A percentile compares a stretch with the other conserved stretches of the same genome.
Conservation (phyloP, 805 yeast species). For the Teunomyces aglyptinius region DNA sequence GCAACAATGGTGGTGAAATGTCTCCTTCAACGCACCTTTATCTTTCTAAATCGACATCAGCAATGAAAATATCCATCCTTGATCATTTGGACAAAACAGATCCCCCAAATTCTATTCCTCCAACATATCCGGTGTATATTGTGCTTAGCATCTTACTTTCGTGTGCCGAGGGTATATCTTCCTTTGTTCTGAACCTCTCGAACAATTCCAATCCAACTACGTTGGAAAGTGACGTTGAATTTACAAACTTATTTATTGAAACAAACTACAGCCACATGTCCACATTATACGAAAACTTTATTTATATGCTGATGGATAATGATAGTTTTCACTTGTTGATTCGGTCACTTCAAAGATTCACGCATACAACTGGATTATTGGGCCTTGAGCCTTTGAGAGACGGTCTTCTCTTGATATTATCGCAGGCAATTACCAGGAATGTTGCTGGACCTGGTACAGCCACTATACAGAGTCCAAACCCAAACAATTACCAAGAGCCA, state of each 20-base stretch:
- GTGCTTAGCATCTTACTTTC: slow-evolving; percentile 51
- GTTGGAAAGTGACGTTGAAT: slow-evolving; percentile 35
- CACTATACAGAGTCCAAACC: background rate
- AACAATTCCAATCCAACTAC: slow-evolving; percentile 18
- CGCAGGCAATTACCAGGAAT: slow-evolving; percentile 23
- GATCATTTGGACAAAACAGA: slow-evolving; percentile 81
- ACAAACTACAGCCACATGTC: slow-evolving; percentile 25
- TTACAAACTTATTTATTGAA: slow-evolving; percentile 32
- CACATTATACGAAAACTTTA: slow-evolving; percentile 34
- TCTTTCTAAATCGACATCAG: slow-evolving; percentile 44
- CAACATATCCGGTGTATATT: slow-evolving; percentile 57
- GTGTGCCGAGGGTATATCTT: slow-evolving; percentile 68
- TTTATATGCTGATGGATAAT: slow-evolving; percentile 67
- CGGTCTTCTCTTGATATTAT: slow-evolving; percentile 32
- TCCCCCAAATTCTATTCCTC: slow-evolving; percentile 63
- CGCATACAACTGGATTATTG: slow-evolving; percentile 82
- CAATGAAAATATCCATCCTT: slow-evolving; percentile 53
- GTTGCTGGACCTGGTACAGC: slow-evolving; percentile 1
- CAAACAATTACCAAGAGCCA: slow-evolving; percentile 16
- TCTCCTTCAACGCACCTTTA: slow-evolving; percentile 12
- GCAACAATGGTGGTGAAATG: slow-evolving; percentile 5
- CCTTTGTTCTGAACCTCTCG: slow-evolving; percentile 46
- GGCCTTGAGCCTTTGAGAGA: slow-evolving; percentile 57
- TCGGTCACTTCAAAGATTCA: slow-evolving; percentile 72
- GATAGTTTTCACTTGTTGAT: slow-evolving; percentile 67